Base-by-base conservation (phyloP, 768 basidiomycete species). In the Pulveroboletus sp. region DNA sequence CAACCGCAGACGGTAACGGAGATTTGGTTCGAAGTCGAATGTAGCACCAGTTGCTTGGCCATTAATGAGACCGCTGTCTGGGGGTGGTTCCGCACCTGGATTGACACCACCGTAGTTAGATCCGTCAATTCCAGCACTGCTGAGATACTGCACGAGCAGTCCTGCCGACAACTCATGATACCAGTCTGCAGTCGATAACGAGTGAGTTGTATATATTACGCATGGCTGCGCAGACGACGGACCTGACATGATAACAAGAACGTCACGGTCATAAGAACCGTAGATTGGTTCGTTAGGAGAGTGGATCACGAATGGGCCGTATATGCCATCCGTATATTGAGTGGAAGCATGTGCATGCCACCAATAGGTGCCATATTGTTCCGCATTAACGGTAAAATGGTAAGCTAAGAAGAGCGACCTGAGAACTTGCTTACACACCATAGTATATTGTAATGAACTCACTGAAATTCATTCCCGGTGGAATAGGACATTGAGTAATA, bases 401-500 rank as follows among this genome's bases (percentile, higher is more conserved):
- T 70, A 72, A 1, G 67, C 61, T 57, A 20, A 49, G 32, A 44
- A 35, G 14, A 11, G 25, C 8, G 6, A 1, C 11, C 32, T 58
- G 5, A 52, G 45, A 42, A 40, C 27, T 19, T 25, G 20, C 8
- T 24, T 17, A 9, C 11, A 8, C 27, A 27, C 29, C 31, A 25
- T 24, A 24, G 13, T 13, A 36, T 8, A 27, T 2, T 19, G 40
- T 33, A 37, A 46, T 2, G 27, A 6, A n/a, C 53, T 66, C 51
- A 77, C 65, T 46, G 27, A 67, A 66, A 45, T 70, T 72, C 54
- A 69, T 62, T 20, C 76, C 76, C 4, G 78, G 70, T n/a, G 78
- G 78, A 29, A 80, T 80, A 10, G 75, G 74, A 53, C 80, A 80
- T 55, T 80, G 72, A 1, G 78, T 75, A 37, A 80, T 68, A 9